Evolutionary conservation across 1,284 basidiomycete genomes (phyloP), one percentile per base, ranked within the genome.

Genomic region (Cryptococcus sp.): DNA sequence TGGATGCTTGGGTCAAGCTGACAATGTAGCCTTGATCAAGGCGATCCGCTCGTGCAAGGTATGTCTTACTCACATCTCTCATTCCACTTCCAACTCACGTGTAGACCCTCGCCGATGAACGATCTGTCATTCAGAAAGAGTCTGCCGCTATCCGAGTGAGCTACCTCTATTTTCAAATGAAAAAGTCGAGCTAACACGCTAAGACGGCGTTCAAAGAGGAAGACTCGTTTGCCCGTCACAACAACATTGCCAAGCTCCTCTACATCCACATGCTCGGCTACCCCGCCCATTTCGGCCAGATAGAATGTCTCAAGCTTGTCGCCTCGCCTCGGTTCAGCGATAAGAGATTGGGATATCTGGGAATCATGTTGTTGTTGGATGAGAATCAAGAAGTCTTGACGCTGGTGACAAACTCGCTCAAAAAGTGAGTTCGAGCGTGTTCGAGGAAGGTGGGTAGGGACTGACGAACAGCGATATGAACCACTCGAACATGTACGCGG

Each of bases 231-330:
- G 80, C 87, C 53, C 84, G 93, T 50, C 87, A 97, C 73, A 91
- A 97, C 79, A 97, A 95, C 76, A 86, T 98, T 68, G 93, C 94
- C 52, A 98, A 98, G 73, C 81, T 98, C 21, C 83, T 99, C 56
- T 98, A 99, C 77, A 98, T 99, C 72, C 93, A 98, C 74, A 98
- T 99, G 95, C 85, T 99, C 22, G 95, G 95, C 50, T 97, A 95
- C 51, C 92, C 94, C 3, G 95, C 95, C 25, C 95, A 99, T 73
- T 99, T 97, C 68, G 95, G 95, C 43, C 95, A 99, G 78, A 97
- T 99, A 71, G 95, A 98, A 78, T 99, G 95, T 75, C 79, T 99
- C 58, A 98, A 98, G 75, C 84, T 99, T 45, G 95, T 98, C 38
- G 95, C 95, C n/a, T 91, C 90, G 60, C 91, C 95, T 12, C 79